Conservation (phyloP, 2,329 filamentous ascomycete species). For the Arthrobotrys pseudoclavata region DNA sequence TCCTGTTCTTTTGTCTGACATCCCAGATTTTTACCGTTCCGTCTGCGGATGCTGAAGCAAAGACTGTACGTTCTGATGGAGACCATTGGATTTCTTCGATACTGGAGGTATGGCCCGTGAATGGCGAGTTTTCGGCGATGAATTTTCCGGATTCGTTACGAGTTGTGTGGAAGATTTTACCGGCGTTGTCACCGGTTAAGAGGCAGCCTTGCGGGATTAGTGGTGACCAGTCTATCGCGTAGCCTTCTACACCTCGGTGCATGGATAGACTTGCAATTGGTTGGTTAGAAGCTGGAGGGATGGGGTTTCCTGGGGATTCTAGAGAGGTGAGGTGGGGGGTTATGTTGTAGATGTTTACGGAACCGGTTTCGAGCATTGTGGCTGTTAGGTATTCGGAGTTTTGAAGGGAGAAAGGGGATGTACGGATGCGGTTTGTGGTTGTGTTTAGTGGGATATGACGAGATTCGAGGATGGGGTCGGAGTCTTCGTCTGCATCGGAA, state of each 20-base stretch:
- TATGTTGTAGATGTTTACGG: constrained; percentile 94
- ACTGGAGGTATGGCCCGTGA: constrained; percentile 84
- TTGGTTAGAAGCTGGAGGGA: constrained; percentile 84
- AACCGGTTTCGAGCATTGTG: constrained; percentile 88
- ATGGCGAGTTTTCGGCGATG: constrained; percentile 85
- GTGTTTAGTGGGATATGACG: constrained; percentile 86
- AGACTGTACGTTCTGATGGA: constrained; percentile 90
- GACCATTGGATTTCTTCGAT: constrained; percentile 98
- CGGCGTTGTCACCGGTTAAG: constrained; percentile 90
- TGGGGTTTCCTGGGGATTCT: constrained; percentile 84
- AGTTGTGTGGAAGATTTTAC: constrained; percentile 88
- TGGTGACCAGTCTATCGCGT: constrained; percentile 97
- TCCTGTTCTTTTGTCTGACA: constrained; percentile 87
- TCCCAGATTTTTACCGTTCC: constrained; percentile 98
- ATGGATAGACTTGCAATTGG: constrained; percentile 87
- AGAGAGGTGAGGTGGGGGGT: constrained; percentile 90
- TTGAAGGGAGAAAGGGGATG: constrained; percentile 76
- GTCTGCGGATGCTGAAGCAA: constrained; percentile 92
- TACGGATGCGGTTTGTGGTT: constrained; percentile 93
- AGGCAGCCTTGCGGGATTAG: constrained; percentile 84
- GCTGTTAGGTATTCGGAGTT: constrained; percentile 88
- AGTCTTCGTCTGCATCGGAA: constrained; percentile 77
- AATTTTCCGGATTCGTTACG: constrained; percentile 89
- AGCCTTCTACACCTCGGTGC: constrained; percentile 88
- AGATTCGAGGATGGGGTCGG: constrained; percentile 92